Conservation (phyloP, 2,329 filamentous ascomycete genomes). For the Chrysosporium keratinophilum region DNA sequence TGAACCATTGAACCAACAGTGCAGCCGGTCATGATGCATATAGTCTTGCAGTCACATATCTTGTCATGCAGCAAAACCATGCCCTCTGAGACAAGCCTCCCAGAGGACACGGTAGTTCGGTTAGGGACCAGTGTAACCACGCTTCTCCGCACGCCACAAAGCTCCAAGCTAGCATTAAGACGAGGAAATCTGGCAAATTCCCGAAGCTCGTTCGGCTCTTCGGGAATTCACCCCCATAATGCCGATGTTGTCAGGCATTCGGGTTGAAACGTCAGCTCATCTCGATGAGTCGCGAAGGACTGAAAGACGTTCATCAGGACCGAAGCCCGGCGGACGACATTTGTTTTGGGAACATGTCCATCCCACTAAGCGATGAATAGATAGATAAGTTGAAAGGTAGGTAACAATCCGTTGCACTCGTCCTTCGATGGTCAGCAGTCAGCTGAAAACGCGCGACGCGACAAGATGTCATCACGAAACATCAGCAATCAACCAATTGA, state of each 20-base stretch:
- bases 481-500: constrained; percentile 17
- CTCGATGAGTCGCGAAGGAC: neutral
- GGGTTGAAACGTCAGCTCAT: neutral
- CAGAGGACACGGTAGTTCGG: too few species aligned
- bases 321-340: too few species aligned
- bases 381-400: neutral
- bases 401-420: too few species aligned
- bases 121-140: neutral
- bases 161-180: neutral
- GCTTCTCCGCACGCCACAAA: neutral
- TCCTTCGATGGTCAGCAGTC: too few species aligned
- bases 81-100: too few species aligned
- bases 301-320: too few species aligned
- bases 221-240: constrained; percentile 6
- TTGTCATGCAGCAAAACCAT: too few species aligned
- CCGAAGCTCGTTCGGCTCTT: neutral
- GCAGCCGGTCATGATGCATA: too few species aligned
- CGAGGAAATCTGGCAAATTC: neutral
- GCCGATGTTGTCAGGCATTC: neutral
- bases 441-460: too few species aligned
- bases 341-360: too few species aligned
- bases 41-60: too few species aligned
- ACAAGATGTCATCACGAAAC: constrained; percentile 13
- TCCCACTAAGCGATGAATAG: neutral
- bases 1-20: too few species aligned